Percentiles rank a stretch among this genome's conserved stretches.
Conservation (phyloP, 805 yeast species). For the Barnettozyma siamensis region DNA sequence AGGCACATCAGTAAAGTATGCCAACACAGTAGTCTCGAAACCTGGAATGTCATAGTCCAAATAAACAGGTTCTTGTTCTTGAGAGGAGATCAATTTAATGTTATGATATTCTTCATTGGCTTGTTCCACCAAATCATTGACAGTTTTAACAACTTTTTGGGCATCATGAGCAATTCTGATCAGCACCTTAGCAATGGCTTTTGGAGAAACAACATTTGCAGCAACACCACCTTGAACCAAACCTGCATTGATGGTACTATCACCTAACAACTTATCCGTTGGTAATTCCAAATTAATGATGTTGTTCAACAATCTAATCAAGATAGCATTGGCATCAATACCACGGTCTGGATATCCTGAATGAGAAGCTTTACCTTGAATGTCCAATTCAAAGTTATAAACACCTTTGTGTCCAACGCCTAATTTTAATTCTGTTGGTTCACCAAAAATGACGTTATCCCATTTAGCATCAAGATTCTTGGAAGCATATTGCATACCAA, state of each 20-base stretch:
- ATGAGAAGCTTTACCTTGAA: slow-evolving; percentile 56
- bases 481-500: slow-evolving; percentile 50
- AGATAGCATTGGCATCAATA: slow-evolving; percentile 51
- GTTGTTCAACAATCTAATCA: slow-evolving; percentile 45
- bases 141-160: slow-evolving; percentile 29
- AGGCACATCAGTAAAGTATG: slow-evolving; percentile 52
- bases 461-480: slow-evolving; percentile 34
- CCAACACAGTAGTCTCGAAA: slow-evolving; percentile 45
- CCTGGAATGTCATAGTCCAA: slow-evolving; percentile 58
- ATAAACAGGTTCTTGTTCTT: slow-evolving; percentile 30
- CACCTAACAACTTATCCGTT: slow-evolving; percentile 46
- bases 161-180: slow-evolving; percentile 50
- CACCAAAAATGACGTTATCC: slow-evolving; percentile 65
- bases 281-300: slow-evolving; percentile 44
- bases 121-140: slow-evolving; percentile 28
- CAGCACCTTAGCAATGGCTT: slow-evolving; percentile 42
- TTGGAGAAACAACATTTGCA: slow-evolving; percentile 57
- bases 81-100: slow-evolving; percentile 16
- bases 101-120: slow-evolving; percentile 23
- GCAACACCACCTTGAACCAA: slow-evolving; percentile 57
- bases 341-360: slow-evolving; percentile 71
- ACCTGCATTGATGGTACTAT: slow-evolving; percentile 59
- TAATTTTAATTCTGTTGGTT: slow-evolving; percentile 65
- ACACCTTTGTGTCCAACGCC: slow-evolving; percentile 70
- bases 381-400: slow-evolving; percentile 35